phyloP scores from a whole-genome alignment of 78 protist species.

The Tieghemostelium lacteum region DNA sequence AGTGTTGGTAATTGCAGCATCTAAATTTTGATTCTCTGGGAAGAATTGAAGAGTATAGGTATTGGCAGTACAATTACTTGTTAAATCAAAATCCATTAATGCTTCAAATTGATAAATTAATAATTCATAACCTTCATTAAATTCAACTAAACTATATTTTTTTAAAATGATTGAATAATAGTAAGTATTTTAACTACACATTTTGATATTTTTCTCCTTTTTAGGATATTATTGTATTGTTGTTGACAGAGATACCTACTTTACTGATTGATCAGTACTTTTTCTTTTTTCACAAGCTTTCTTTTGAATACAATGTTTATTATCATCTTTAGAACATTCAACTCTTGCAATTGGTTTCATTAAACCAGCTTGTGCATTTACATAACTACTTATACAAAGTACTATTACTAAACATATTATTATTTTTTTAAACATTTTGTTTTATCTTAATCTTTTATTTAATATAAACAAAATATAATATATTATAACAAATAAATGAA shows the following conservation, averaged over 20 bases:
- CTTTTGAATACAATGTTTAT: conserved; percentile 26
- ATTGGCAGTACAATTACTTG: conserved; percentile 12
- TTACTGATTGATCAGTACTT: neutral
- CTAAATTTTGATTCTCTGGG: neutral
- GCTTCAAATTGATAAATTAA: conserved; percentile 36
- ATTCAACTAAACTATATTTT: conserved; percentile 14
- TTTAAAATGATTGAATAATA: too few species aligned
- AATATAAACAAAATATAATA: too few species aligned
- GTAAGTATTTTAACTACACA: too few species aligned
- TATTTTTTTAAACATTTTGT: conserved; percentile 10
- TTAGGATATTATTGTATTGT: too few species aligned
- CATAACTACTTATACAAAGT: neutral
- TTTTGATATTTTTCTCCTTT: too few species aligned
- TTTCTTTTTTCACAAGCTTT: conserved; percentile 27
- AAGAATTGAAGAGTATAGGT: conserved; percentile 67
- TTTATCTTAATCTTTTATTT: neutral
- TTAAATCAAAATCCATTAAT: too few species aligned
- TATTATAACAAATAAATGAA: too few species aligned
- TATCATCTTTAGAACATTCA: neutral
- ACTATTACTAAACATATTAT: conserved; percentile 8
- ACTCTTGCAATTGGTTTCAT: conserved; percentile 69
- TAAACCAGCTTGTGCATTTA: conserved; percentile 40
- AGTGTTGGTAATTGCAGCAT: neutral
- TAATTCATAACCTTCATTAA: conserved; percentile 6
- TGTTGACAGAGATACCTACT: conserved; percentile 19